Conservation (phyloP, 257 asterid genomes). For the Fraxinus excelsior region DNA sequence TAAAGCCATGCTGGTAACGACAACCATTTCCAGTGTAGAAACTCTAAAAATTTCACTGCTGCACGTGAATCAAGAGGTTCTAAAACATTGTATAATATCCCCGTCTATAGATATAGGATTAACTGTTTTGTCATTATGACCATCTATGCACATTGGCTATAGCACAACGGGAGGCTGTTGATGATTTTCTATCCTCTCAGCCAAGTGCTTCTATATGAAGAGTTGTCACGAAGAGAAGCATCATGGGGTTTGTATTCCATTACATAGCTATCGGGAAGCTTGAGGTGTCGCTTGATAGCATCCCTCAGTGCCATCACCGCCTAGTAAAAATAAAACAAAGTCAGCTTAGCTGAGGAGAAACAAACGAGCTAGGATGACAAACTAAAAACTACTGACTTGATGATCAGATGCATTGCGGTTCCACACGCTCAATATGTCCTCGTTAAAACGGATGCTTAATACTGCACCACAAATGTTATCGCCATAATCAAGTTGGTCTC, state of each 20-base stretch:
- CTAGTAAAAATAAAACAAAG: slow-evolving; percentile 32
- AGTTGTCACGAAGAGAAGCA: slow-evolving; percentile 89
- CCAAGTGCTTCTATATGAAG: slow-evolving; percentile 97
- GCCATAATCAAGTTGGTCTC: slow-evolving; percentile 91
- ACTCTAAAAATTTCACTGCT: neutral
- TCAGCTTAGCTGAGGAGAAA: neutral
- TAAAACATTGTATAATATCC: neutral
- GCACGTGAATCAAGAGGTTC: neutral
- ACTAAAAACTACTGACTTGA: slow-evolving; percentile 55
- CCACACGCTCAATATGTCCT: slow-evolving; percentile 97
- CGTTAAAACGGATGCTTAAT: slow-evolving; percentile 86
- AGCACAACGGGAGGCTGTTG: neutral
- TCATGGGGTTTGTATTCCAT: slow-evolving; percentile 98
- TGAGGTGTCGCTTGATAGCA: slow-evolving; percentile 82
- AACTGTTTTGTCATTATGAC: neutral
- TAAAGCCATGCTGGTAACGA: neutral
- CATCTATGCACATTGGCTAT: neutral
- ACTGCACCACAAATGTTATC: slow-evolving; percentile 94
- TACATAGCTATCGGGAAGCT: slow-evolving; percentile 83
- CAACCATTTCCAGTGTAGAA: neutral
- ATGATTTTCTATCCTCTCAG: slow-evolving; percentile 58
- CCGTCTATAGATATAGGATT: neutral
- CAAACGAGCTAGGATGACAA: neutral
- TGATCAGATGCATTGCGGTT: slow-evolving; percentile 93
- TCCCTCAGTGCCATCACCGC: slow-evolving; percentile 95